Percentiles rank a stretch among this genome's conserved stretches.
These are phyloP conservation scores for Amphirosellinia nigrospora DNA, from an alignment of 495 filamentous ascomycete species.

Conservation along the genomic window DNA sequence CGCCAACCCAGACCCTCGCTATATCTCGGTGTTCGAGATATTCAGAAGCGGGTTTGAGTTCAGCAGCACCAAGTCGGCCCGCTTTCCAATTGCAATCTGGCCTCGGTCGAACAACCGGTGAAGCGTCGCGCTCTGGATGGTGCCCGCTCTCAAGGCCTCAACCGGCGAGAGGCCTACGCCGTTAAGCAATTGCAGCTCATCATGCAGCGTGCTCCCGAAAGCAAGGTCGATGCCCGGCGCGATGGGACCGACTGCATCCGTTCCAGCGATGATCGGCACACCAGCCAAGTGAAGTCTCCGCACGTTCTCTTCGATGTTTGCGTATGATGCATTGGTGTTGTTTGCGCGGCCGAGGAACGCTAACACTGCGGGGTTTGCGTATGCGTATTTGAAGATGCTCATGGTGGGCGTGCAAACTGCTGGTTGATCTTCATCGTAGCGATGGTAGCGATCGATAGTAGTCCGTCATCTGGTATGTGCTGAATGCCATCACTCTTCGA, in stretches of 20 bases:
- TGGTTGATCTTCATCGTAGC: conserved; percentile 29
- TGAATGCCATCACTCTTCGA: conserved; percentile 41
- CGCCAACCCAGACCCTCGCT: conserved; percentile 45
- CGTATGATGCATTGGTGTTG: conserved; percentile 31
- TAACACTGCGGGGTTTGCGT: conserved; percentile 29
- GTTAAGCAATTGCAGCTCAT: conserved; percentile 37
- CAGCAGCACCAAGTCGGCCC: conserved; percentile 50
- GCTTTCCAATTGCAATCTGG: conserved; percentile 41
- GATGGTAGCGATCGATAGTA: conserved; percentile 27
- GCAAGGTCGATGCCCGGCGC: conserved; percentile 57
- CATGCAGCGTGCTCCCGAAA: conserved; percentile 36
- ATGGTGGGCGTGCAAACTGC: conserved; percentile 42
- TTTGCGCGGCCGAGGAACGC: conserved; percentile 29
- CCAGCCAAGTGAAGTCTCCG: conserved; percentile 36
- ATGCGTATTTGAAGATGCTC: conserved; percentile 36
- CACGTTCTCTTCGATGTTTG: conserved; percentile 34
- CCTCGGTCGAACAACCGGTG: conserved; percentile 41
- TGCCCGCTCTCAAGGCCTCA: conserved; percentile 39
- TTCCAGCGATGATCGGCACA: conserved; percentile 44
- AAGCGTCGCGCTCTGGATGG: conserved; percentile 26
- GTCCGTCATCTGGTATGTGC: conserved; percentile 43
- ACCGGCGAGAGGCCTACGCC: conserved; percentile 31
- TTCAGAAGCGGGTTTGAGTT: conserved; percentile 46
- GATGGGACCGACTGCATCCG: conserved; percentile 39
- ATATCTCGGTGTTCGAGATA: conserved; percentile 45